A percentile compares a stretch with the other conserved stretches of the same genome.
Conservation (phyloP, 75 land plant species). For the Ceratopteris richardii region DNA sequence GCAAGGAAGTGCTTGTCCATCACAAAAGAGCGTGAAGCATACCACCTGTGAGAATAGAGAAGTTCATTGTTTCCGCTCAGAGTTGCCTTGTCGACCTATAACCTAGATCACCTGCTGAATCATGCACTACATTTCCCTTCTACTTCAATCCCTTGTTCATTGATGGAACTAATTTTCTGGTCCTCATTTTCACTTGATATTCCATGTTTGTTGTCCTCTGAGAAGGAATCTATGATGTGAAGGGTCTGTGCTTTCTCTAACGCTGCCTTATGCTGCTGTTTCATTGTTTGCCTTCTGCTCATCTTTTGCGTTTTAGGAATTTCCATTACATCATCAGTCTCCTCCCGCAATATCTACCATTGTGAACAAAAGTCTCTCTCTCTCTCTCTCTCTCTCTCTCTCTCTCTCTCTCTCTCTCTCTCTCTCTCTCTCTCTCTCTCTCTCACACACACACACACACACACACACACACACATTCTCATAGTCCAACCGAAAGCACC, state of each 20-base stretch:
- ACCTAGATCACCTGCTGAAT: no score
- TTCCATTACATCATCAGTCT: slow-evolving; percentile 31
- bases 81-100: no score
- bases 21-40: no score
- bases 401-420: background rate
- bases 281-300: slow-evolving; percentile 41
- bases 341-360: slow-evolving; percentile 34
- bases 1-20: no score
- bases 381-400: background rate
- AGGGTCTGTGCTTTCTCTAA: slow-evolving; percentile 52
- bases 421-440: background rate
- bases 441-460: background rate
- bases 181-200: slow-evolving; percentile 1
- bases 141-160: no score
- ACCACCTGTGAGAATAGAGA: no score
- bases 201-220: slow-evolving; percentile 11
- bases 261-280: slow-evolving; percentile 65
- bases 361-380: slow-evolving; percentile 22
- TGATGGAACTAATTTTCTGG: background rate
- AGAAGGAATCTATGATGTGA: slow-evolving; percentile 50
- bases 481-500: no score
- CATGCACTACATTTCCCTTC: no score
- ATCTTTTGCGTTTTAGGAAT: slow-evolving; percentile 54
- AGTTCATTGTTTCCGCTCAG: no score
- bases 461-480: background rate